Evolutionary conservation across 2,329 filamentous ascomycete species (phyloP).

Genomic region (Pseudogymnoascus sp.): DNA sequence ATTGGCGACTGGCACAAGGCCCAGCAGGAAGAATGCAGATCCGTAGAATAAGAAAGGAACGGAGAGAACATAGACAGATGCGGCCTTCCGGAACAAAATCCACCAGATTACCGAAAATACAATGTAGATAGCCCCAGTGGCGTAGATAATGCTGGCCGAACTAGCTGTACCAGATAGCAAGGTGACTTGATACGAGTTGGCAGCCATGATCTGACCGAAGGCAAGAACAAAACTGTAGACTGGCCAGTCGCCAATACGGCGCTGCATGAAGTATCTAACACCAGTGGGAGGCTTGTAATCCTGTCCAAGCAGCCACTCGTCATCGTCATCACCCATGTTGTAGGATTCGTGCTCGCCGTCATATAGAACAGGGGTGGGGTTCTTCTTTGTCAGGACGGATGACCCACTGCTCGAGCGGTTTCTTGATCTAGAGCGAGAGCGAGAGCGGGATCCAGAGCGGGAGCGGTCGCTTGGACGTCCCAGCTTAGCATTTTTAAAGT

Average conservation of each 20-base stretch:
- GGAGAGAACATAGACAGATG: constrained; percentile 49
- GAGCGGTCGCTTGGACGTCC: constrained; percentile 25
- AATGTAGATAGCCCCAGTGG: constrained; percentile 51
- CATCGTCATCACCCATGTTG: constrained; percentile 29
- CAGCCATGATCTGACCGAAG: constrained; percentile 52
- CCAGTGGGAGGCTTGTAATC: constrained; percentile 47
- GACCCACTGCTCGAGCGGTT: background rate
- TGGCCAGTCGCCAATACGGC: constrained; percentile 55
- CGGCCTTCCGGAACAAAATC: constrained; percentile 49
- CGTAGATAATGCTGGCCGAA: constrained; percentile 50
- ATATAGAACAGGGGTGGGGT: background rate
- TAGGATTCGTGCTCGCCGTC: background rate
- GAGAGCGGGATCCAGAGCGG: background rate
- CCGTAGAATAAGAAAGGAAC: constrained; percentile 56
- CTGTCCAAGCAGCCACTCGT: constrained; percentile 46
- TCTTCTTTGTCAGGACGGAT: background rate
- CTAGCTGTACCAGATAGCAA: constrained; percentile 57
- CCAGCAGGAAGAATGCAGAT: constrained; percentile 54
- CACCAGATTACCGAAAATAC: constrained; percentile 53
- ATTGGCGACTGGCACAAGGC: constrained; percentile 46
- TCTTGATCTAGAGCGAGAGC: background rate
- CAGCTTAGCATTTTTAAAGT: constrained; percentile 50
- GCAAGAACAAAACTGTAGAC: constrained; percentile 54
- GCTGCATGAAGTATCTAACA: constrained; percentile 45
- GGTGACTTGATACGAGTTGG: constrained; percentile 60